Percentiles rank a stretch among this genome's conserved stretches.
Evolutionary conservation across 306 rosid species (phyloP).

Genomic region (Hippophae gyantsensis): DNA sequence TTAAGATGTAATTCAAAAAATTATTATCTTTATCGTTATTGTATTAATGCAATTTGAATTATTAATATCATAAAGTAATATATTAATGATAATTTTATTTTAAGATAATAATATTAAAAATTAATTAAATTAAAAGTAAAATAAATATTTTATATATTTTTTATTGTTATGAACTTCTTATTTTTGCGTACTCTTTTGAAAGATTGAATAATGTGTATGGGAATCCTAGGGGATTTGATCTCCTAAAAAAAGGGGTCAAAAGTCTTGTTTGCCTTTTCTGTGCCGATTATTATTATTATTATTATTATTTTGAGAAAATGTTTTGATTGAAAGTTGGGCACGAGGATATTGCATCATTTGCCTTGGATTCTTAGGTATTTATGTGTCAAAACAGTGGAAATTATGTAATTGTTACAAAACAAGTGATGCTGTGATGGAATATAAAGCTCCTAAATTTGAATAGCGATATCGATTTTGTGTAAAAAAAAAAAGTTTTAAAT

Average conservation of each 20-base stretch:
- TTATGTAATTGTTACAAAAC: neutral
- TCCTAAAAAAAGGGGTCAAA: constrained; percentile 18
- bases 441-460: too few species aligned
- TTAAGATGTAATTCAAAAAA: too few species aligned
- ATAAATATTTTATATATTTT: too few species aligned
- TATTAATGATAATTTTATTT: too few species aligned
- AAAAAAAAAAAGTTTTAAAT: too few species aligned
- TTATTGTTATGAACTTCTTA: too few species aligned
- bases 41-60: constrained; percentile 4
- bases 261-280: constrained; percentile 4
- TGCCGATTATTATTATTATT: too few species aligned
- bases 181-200: constrained; percentile 22
- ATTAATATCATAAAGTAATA: too few species aligned
- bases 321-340: constrained; percentile 15
- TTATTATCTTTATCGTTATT: constrained; percentile 12
- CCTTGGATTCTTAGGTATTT: neutral
- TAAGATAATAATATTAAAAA: too few species aligned
- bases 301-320: too few species aligned
- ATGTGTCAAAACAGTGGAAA: neutral
- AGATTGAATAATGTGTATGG: constrained; percentile 22
- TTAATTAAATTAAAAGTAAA: too few species aligned
- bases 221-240: constrained; percentile 43
- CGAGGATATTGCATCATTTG: constrained; percentile 16
- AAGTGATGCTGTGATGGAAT: neutral
- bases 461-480: too few species aligned